Percentiles rank a stretch among this genome's conserved stretches.
Conservation (phyloP, 306 rosid genomes). For the Vigna mungo region DNA sequence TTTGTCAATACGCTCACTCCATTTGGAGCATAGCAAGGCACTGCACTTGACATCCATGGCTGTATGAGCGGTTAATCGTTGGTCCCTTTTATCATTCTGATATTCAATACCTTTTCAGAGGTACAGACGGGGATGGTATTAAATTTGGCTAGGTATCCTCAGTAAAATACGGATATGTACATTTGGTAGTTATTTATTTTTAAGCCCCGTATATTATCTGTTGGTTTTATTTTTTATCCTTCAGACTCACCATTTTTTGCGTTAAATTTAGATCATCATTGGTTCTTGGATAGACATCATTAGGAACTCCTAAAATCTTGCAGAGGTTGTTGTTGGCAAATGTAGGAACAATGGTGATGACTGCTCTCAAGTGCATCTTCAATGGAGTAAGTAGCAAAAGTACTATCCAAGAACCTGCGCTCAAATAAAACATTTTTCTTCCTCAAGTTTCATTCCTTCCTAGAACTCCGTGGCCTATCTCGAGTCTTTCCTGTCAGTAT, state of each 20-base stretch:
- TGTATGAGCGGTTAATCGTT: conserved; percentile 11
- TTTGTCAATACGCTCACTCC: conserved; percentile 31
- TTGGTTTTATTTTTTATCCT: background rate
- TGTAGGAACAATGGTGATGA: background rate
- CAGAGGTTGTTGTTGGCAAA: background rate
- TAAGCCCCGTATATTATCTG: background rate
- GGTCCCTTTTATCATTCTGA: background rate
- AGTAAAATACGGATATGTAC: background rate
- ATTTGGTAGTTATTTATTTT: background rate
- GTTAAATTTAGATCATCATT: conserved; percentile 2
- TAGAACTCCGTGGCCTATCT: background rate
- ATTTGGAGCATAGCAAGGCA: conserved; percentile 20
- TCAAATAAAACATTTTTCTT: too few species aligned
- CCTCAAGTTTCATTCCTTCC: background rate
- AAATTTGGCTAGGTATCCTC: conserved; percentile 8
- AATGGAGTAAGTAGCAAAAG: background rate
- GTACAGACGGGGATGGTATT: background rate
- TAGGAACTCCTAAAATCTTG: background rate
- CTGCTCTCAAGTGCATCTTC: conserved; percentile 2
- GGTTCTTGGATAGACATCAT: background rate
- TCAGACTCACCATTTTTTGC: background rate
- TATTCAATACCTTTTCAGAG: background rate
- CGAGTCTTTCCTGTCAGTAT: background rate
- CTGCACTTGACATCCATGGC: background rate
- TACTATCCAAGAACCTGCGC: background rate